A percentile compares a stretch with the other conserved stretches of the same genome.
Conservation (phyloP, 768 basidiomycete genomes). For the Lentinula guzmanii region DNA sequence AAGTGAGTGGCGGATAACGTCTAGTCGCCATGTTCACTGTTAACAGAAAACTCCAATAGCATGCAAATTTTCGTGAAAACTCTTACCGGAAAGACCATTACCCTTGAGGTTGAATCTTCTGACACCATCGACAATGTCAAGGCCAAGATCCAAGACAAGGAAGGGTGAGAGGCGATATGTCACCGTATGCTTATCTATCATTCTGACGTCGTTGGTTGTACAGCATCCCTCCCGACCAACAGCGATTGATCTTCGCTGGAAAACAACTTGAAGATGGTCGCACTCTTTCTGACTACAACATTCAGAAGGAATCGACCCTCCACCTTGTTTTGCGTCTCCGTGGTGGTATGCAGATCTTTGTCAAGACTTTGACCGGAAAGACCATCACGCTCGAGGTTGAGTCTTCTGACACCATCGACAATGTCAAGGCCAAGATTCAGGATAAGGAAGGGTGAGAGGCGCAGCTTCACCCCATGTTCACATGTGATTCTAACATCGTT, state of each 20-base stretch:
- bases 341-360: conserved; percentile 57
- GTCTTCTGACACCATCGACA: conserved; percentile 15
- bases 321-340: conserved; percentile 63
- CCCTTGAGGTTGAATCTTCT: background rate
- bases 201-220: background rate
- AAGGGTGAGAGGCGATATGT: conserved; percentile 1
- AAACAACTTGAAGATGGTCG: conserved; percentile 53
- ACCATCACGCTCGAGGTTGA: conserved; percentile 70
- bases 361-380: conserved; percentile 53
- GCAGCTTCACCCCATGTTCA: background rate
- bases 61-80: conserved; percentile 57
- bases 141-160: conserved; percentile 17
- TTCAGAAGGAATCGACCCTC: conserved; percentile 53
- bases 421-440: conserved; percentile 18
- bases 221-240: conserved; percentile 63
- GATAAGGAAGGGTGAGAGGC: conserved; percentile 12
- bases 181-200: background rate
- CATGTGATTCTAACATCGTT: background rate
- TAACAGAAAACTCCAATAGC: conserved; percentile 48
- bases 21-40: conserved; percentile 34
- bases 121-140: background rate
- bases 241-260: conserved; percentile 71
- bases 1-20: background rate
- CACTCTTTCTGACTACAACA: conserved; percentile 1
- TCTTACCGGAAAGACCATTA: conserved; percentile 57